Percentiles rank a stretch among this genome's conserved stretches.
phyloP scores from a whole-genome alignment of 2,329 filamentous ascomycete species.

The Ophiocordyceps robertsii region DNA sequence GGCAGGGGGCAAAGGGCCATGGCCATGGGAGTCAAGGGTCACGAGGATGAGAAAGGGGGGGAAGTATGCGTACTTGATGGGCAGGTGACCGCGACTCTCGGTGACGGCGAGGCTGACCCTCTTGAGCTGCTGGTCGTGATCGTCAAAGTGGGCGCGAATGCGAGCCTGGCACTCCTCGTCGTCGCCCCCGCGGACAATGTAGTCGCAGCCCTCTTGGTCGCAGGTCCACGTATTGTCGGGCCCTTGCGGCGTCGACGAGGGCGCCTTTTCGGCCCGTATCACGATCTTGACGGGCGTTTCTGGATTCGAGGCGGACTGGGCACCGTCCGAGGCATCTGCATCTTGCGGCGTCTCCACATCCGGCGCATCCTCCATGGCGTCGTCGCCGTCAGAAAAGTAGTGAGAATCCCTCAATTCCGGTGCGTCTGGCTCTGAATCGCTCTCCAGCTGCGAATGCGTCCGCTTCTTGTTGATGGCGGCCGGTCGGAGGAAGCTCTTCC shows the following conservation, averaged over 20 bases:
- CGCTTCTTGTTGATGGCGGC: conserved; percentile 30
- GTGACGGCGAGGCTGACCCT: conserved; percentile 39
- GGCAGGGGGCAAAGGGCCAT: conserved; percentile 1
- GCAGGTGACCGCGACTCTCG: conserved; percentile 41
- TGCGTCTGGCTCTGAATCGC: conserved; percentile 22
- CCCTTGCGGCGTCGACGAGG: conserved; percentile 34
- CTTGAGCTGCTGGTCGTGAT: conserved; percentile 43
- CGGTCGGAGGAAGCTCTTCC: conserved; percentile 30
- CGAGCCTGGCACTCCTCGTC: conserved; percentile 37
- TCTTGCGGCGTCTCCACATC: not conserved
- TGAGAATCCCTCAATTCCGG: conserved; percentile 22
- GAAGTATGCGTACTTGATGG: conserved; percentile 39
- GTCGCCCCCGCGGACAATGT: conserved; percentile 50
- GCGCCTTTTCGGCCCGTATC: conserved; percentile 34
- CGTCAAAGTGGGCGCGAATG: conserved; percentile 45
- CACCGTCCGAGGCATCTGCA: not conserved
- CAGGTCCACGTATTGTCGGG: conserved; percentile 55
- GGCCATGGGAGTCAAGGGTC: conserved; percentile 8
- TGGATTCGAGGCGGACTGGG: not conserved
- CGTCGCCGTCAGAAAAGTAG: conserved; percentile 16
- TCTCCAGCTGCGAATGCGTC: conserved; percentile 21
- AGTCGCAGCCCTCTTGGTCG: conserved; percentile 47
- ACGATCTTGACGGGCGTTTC: conserved; percentile 25
- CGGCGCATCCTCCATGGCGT: conserved; percentile 13
- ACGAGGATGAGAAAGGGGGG: conserved; percentile 20